phyloP scores from a whole-genome alignment of 2,329 filamentous ascomycete species.

The Cryphonectria parasitica region DNA sequence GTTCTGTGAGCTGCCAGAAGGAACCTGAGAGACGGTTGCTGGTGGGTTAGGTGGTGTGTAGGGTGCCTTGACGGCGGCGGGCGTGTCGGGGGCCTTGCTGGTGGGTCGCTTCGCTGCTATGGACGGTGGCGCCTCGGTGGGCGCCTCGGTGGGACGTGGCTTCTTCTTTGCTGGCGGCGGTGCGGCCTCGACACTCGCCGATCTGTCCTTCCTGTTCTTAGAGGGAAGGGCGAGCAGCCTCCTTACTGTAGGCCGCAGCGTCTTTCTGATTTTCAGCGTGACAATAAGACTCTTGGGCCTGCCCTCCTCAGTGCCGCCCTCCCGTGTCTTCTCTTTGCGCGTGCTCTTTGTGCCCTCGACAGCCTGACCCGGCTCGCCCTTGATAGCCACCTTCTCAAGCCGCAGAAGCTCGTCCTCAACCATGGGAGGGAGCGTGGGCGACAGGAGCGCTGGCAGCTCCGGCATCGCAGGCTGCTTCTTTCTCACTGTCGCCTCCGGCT shows the following conservation, averaged over 20 bases:
- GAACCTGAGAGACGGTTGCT: slow-evolving; percentile 56
- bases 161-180: slow-evolving; percentile 53
- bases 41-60: slow-evolving; percentile 56
- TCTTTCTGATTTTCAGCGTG: slow-evolving; percentile 54
- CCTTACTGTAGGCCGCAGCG: slow-evolving; percentile 35
- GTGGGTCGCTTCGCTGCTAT: slow-evolving; percentile 45
- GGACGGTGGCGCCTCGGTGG: slow-evolving; percentile 42
- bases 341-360: slow-evolving; percentile 40
- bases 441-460: slow-evolving; percentile 55
- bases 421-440: slow-evolving; percentile 58
- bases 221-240: slow-evolving; percentile 52
- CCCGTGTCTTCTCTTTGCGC: slow-evolving; percentile 42
- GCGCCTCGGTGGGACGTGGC: slow-evolving; percentile 45
- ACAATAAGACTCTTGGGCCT: slow-evolving; percentile 42
- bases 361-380: slow-evolving; percentile 34
- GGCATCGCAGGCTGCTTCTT: slow-evolving; percentile 47
- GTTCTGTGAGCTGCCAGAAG: slow-evolving; percentile 57
- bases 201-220: slow-evolving; percentile 46
- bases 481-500: slow-evolving; percentile 35
- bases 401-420: slow-evolving; percentile 53
- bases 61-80: slow-evolving; percentile 37
- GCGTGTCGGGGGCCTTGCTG: slow-evolving; percentile 45
- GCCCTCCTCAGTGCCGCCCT: slow-evolving; percentile 39
- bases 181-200: slow-evolving; percentile 47
- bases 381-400: slow-evolving; percentile 38